phyloP scores from a whole-genome alignment of 106 monocot species.

The Dendrobium huoshanense region DNA sequence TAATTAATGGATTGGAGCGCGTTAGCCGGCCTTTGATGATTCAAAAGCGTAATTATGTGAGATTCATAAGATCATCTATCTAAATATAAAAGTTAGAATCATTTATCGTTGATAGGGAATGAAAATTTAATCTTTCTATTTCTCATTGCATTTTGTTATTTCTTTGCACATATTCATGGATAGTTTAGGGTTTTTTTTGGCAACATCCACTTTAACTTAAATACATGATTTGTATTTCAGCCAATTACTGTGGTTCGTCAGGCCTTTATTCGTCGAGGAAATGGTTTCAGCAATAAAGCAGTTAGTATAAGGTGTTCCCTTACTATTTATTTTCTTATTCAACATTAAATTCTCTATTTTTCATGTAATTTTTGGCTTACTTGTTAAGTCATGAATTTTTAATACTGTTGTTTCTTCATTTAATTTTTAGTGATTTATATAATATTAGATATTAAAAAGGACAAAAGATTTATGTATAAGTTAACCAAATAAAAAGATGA shows the following conservation, averaged over 20 bases:
- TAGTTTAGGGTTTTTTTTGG: neutral
- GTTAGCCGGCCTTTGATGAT: conserved; percentile 65
- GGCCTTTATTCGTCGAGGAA: conserved; percentile 54
- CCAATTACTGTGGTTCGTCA: conserved; percentile 57
- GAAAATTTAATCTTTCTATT: neutral
- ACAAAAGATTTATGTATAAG: too few species aligned
- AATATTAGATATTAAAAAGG: too few species aligned
- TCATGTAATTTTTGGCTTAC: neutral
- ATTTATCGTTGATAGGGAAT: neutral
- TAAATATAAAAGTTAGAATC: neutral
- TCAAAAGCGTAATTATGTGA: conserved; percentile 86
- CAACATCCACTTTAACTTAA: neutral
- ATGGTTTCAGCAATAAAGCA: conserved; percentile 86
- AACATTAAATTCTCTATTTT: conserved; percentile 8
- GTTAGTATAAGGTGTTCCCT: conserved; percentile 66
- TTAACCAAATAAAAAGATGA: too few species aligned
- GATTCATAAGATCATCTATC: neutral
- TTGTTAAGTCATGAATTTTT: neutral
- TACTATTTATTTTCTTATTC: neutral
- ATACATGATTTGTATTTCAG: conserved; percentile 29
- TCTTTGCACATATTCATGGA: neutral
- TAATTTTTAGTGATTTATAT: neutral
- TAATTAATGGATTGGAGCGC: conserved; percentile 85
- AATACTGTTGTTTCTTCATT: neutral
- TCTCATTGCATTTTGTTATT: neutral